A percentile compares a stretch with the other conserved stretches of the same genome.
Conservation (phyloP, 2,329 filamentous ascomycete species). For the Colletotrichum paranaense region DNA sequence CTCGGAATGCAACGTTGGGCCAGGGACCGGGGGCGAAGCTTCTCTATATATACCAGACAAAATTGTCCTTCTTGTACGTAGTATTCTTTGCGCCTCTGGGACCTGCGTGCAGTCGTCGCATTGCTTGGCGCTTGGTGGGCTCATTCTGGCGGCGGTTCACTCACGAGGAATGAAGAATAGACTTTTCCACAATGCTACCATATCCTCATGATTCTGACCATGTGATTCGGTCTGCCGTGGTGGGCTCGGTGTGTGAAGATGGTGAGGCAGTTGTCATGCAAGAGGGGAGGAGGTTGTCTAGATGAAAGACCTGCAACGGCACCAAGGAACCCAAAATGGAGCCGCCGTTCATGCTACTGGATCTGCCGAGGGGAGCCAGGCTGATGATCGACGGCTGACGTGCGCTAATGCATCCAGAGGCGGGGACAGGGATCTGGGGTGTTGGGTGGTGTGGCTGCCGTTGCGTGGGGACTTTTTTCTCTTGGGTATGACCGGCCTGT, state of each 20-base stretch:
- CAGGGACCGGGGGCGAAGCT: neutral
- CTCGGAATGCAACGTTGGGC: neutral
- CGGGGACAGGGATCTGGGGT: constrained; percentile 8
- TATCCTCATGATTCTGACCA: neutral
- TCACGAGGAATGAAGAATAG: neutral
- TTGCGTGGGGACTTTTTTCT: neutral
- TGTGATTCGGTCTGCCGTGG: neutral
- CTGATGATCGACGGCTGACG: constrained; percentile 12
- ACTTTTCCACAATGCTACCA: neutral
- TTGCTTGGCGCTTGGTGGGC: constrained; percentile 4
- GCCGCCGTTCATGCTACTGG: constrained; percentile 8
- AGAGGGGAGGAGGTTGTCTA: neutral
- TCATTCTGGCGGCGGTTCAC: neutral
- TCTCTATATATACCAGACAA: constrained; percentile 1
- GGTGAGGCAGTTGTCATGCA: neutral
- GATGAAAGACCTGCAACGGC: neutral
- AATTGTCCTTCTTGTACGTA: constrained; percentile 9
- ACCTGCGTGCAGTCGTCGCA: neutral
- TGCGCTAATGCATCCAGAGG: constrained; percentile 22
- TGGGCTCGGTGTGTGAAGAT: neutral
- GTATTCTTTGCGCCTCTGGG: neutral
- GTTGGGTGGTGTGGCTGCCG: neutral
- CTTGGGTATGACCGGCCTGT: neutral
- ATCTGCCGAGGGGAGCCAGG: neutral
- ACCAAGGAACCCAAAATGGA: neutral